Conservation (phyloP, 441 rosid species). For the Flueggea neowawraea region DNA sequence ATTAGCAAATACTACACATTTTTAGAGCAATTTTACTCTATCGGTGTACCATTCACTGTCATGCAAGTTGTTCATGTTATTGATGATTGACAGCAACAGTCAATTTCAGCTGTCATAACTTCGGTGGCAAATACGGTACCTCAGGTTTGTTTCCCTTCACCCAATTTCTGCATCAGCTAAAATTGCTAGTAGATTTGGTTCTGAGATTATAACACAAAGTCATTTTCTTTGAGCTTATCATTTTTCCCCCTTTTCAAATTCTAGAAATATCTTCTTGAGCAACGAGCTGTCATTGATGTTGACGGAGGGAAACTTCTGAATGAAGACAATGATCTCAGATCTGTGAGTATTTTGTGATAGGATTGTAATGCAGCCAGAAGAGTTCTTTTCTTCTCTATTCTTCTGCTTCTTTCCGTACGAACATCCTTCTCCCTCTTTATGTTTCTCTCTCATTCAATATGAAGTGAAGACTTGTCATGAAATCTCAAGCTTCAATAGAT, state of each 20-base stretch:
- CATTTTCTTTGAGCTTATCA: not conserved
- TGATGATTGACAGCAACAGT: constrained; percentile 65
- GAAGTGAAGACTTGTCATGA: too few species aligned
- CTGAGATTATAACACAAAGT: not conserved
- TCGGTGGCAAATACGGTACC: constrained; percentile 88
- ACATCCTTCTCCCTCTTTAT: too few species aligned
- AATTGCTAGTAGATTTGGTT: too few species aligned
- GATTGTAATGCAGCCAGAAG: constrained; percentile 3
- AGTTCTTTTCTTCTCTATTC: not conserved
- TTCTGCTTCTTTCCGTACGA: not conserved
- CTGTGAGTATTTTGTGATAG: constrained; percentile 53
- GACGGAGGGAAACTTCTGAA: constrained; percentile 91
- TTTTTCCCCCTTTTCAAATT: constrained; percentile 12
- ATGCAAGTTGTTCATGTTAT: constrained; percentile 9
- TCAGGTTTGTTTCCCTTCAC: constrained; percentile 48
- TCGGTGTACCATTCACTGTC: not conserved
- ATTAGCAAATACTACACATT: too few species aligned
- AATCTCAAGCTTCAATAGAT: too few species aligned
- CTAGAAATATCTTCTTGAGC: constrained; percentile 93
- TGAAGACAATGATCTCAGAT: constrained; percentile 93
- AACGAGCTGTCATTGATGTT: constrained; percentile 75
- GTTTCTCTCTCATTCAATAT: too few species aligned
- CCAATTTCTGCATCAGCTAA: not conserved
- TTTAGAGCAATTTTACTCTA: not conserved
- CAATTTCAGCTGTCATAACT: constrained; percentile 84